Percentiles rank a stretch among this genome's conserved stretches.
Evolutionary conservation across 768 basidiomycete genomes (phyloP).

Genomic region (Russula dissimulans): DNA sequence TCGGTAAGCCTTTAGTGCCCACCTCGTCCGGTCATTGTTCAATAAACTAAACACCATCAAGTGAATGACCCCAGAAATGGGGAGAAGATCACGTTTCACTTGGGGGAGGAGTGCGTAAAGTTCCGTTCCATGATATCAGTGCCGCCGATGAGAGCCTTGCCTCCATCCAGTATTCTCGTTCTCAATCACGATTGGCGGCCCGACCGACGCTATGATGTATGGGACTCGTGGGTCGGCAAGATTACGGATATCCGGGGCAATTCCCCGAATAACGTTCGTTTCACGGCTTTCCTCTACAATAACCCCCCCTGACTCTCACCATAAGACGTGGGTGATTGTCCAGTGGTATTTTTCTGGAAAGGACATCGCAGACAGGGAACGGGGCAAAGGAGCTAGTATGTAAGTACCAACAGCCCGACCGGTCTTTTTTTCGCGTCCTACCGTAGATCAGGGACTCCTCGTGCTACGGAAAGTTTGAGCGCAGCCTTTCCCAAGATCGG

Average conservation of each 20-base stretch:
- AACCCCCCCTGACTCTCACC: not conserved
- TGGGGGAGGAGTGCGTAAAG: not conserved
- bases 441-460: not conserved
- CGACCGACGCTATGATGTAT: not conserved
- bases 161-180: not conserved
- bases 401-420: not conserved
- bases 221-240: constrained; percentile 11
- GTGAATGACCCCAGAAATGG: constrained; percentile 1
- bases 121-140: not conserved
- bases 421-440: not conserved
- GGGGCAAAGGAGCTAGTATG: not conserved
- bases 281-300: too few species aligned
- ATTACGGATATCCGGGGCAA: constrained; percentile 8
- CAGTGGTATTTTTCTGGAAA: constrained; percentile 9
- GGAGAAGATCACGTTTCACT: not conserved
- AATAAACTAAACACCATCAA: not conserved
- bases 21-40: not conserved
- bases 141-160: not conserved
- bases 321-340: constrained; percentile 1
- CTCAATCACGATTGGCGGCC: constrained; percentile 5
- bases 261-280: constrained; percentile 4
- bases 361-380: constrained; percentile 1
- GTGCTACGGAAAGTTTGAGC: constrained; percentile 11
- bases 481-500: constrained; percentile 1
- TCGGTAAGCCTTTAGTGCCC: not conserved